Percentiles rank a stretch among this genome's conserved stretches.
Evolutionary conservation across 2,329 filamentous ascomycete species (phyloP).

Genomic region (Diplodia intermedia): DNA sequence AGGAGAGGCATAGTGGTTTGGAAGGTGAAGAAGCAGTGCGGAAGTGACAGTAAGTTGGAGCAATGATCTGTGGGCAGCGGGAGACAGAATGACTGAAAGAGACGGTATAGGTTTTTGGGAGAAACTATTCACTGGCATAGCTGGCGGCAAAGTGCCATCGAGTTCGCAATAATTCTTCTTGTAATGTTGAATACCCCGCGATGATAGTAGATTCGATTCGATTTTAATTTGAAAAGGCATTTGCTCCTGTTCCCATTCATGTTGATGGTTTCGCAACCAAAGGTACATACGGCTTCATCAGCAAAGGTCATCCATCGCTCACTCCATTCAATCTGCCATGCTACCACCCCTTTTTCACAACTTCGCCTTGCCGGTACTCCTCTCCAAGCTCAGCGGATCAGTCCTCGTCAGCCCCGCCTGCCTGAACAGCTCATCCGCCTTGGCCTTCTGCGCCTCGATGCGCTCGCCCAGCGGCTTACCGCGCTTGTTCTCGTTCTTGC

Average conservation of each 20-base stretch:
- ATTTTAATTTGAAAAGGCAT: not conserved
- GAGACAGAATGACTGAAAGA: not conserved
- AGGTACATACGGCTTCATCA: not conserved
- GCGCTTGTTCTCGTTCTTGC: conserved; percentile 78
- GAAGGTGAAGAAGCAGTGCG: conserved; percentile 50
- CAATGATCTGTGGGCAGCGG: not conserved
- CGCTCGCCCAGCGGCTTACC: conserved; percentile 66
- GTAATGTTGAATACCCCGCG: conserved; percentile 13
- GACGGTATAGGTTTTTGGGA: not conserved
- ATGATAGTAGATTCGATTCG: conserved; percentile 3
- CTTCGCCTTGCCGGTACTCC: conserved; percentile 29
- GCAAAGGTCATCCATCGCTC: not conserved
- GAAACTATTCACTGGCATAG: not conserved
- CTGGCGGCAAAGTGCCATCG: not conserved
- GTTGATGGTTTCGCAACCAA: not conserved
- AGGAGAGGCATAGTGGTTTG: conserved; percentile 56
- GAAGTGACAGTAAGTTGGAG: not conserved
- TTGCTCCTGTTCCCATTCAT: not conserved
- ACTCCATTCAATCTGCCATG: not conserved
- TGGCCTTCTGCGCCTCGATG: conserved; percentile 69
- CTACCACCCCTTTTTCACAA: conserved; percentile 6
- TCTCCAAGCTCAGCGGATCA: conserved; percentile 25
- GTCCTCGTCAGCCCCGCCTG: conserved; percentile 55
- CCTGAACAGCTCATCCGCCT: conserved; percentile 70
- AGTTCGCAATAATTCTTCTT: not conserved